Evolutionary conservation across 2,329 filamentous ascomycete genomes (phyloP), one percentile per base, ranked within the genome.

Genomic region (Aureobasidium sp.): DNA sequence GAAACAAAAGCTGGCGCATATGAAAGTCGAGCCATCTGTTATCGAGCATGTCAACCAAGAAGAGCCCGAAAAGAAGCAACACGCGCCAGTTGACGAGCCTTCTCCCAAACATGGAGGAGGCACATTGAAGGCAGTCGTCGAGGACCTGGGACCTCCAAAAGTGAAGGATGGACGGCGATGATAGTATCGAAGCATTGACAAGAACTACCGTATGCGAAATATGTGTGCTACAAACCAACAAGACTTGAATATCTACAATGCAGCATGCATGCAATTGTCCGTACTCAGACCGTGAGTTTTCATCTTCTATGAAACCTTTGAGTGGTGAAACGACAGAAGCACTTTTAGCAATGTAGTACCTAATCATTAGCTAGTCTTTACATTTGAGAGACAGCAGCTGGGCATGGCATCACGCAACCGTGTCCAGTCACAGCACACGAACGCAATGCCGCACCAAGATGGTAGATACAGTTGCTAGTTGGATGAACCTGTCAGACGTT

Each of bases 1-100:
- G 6, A 60, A 54, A 37, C 58, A 60, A 38, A 60, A 60, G 15
- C 29, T 53, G 17, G 58, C 58, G 8, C 47, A 60, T 13, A 45
- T 51, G 23, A 51, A 25, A 33, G n/a, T 21, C 10, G 37, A 43
- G 25, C 21, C 19, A n/a, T 21, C 55, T 47, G 43, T 49, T 15
- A 6, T 57, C 21, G 19, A 47, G 11, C 40, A 57, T 9, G 42
- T 19, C 21, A 40, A 58, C 4, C 42, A 58, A 40, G 45, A 42
- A n/a, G 37, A 51, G 13, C 7, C 57, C 21, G 45, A 43, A 11
- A 21, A 38, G n/a, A 49, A 38, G 21, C 21, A 13, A n/a, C 21
- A 11, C 8, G 19, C 23, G 25, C 33, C 45, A 50, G 42, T 27
- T 4, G 31, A 46, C 6, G 53, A 46, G 1, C 13, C 29, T 25